These are phyloP conservation scores for grape (Vitis vinifera) DNA, from an alignment of 164 flowering plant genomes.

Conservation along the genomic window DNA sequence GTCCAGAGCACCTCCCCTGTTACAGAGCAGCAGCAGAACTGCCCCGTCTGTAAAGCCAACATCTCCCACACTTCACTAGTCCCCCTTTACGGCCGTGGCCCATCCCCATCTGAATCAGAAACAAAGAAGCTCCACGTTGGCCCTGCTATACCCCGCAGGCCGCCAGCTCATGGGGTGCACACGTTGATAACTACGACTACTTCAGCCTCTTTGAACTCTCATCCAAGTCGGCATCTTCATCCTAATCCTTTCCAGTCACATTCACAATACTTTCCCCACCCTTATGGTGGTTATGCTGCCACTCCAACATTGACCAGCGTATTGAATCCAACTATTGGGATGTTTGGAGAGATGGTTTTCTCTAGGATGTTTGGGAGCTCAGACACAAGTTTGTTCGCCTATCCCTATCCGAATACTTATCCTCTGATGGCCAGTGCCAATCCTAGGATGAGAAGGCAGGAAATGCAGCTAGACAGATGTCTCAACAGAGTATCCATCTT, in stretches of 20 bases:
- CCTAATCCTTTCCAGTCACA: constrained; percentile 19
- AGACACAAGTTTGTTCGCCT: constrained; percentile 24
- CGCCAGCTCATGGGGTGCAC: constrained; percentile 33
- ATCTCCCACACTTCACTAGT: constrained; percentile 53
- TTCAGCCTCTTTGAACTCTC: constrained; percentile 4
- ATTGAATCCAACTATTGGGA: constrained; percentile 38
- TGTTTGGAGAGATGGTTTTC: constrained; percentile 59
- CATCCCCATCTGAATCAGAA: constrained; percentile 23
- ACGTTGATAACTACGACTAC: constrained; percentile 12
- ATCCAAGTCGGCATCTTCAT: constrained; percentile 19
- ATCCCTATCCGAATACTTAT: constrained; percentile 32
- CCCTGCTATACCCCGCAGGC: constrained; percentile 47
- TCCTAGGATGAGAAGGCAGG: constrained; percentile 43
- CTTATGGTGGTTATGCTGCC: constrained; percentile 20
- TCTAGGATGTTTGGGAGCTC: constrained; percentile 53
- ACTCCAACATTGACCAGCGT: constrained; percentile 23
- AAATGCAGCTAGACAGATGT: constrained; percentile 39
- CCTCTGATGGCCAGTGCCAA: constrained; percentile 16
- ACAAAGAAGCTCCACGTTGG: constrained; percentile 24
- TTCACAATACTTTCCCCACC: constrained; percentile 25
- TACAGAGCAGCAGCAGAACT: constrained; percentile 32
- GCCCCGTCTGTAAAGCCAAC: constrained; percentile 75
- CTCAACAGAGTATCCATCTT: constrained; percentile 48
- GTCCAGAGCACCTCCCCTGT: constrained; percentile 32
- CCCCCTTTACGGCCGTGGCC: constrained; percentile 78